Conservation (phyloP, 1,284 basidiomycete genomes). For the Boletellus deceptivus region DNA sequence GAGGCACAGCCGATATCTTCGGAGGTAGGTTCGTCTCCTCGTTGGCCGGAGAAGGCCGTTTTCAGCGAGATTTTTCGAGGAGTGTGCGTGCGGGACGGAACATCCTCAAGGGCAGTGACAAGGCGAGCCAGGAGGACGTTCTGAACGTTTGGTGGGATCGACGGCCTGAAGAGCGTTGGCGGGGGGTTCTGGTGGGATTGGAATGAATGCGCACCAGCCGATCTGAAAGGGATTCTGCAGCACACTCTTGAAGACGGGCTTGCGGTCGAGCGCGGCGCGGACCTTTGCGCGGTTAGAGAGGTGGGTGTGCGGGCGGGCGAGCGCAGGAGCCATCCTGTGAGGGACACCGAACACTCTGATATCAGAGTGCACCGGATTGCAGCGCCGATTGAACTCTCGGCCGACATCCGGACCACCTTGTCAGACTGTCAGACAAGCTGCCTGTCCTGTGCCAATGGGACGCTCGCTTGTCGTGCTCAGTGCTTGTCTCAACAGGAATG, state of each 20-base stretch:
- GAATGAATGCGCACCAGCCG: constrained; percentile 49
- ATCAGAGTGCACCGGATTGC: too few species aligned
- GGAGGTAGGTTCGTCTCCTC: not conserved
- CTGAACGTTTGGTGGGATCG: constrained; percentile 60
- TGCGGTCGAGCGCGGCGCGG: constrained; percentile 43
- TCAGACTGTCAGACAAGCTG: too few species aligned
- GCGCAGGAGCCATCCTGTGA: not conserved
- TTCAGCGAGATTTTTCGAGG: constrained; percentile 9
- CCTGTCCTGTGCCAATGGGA: too few species aligned
- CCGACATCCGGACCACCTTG: too few species aligned
- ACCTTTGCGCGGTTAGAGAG: constrained; percentile 58
- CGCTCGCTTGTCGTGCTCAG: too few species aligned
- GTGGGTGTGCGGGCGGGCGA: constrained; percentile 50
- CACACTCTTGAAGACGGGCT: constrained; percentile 63
- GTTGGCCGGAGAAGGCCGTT: not conserved
- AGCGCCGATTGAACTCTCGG: too few species aligned
- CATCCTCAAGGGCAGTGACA: constrained; percentile 42
- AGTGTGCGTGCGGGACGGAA: constrained; percentile 11
- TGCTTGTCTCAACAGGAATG: too few species aligned
- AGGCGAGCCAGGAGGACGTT: constrained; percentile 53
- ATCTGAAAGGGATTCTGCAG: constrained; percentile 71
- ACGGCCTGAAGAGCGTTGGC: constrained; percentile 52
- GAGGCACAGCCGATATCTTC: not conserved
- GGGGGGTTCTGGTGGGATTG: not conserved
- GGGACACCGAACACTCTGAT: too few species aligned